These are phyloP conservation scores for Metarhizium guizhouense DNA, from an alignment of 2,329 filamentous ascomycete species.

Conservation along the genomic window DNA sequence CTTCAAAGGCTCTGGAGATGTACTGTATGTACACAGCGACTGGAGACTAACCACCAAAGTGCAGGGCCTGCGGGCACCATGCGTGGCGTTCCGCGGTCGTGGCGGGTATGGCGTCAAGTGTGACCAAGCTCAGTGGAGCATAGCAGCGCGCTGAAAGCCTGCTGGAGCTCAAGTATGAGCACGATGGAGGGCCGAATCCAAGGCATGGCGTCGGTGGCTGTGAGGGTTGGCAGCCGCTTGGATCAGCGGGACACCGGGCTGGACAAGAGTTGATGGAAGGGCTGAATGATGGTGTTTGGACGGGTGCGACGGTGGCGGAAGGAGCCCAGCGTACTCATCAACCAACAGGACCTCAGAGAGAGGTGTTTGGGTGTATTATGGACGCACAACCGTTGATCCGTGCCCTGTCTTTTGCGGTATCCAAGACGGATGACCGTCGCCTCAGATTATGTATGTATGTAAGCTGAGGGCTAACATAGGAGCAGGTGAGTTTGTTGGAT, in stretches of 20 bases:
- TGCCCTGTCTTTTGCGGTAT: neutral
- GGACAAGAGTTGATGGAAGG: conserved; percentile 2
- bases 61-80: neutral
- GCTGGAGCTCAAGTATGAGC: neutral
- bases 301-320: conserved; percentile 13
- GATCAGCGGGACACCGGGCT: neutral
- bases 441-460: neutral
- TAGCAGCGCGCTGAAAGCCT: conserved; percentile 1
- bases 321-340: neutral
- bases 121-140: conserved; percentile 3
- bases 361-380: neutral
- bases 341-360: conserved; percentile 1
- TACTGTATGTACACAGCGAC: too few relatives aligned
- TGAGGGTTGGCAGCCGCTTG: conserved; percentile 4
- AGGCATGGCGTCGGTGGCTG: conserved; percentile 8
- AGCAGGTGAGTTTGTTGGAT: neutral
- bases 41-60: neutral
- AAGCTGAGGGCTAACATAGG: neutral
- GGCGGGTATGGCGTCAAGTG: conserved; percentile 11
- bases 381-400: neutral
- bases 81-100: conserved; percentile 5
- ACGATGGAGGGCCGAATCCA: neutral
- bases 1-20: too few relatives aligned
- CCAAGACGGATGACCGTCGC: neutral
- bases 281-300: conserved; percentile 8